Evolutionary conservation across 2,329 filamentous ascomycete genomes (phyloP).

Genomic region (Ustulina deusta): DNA sequence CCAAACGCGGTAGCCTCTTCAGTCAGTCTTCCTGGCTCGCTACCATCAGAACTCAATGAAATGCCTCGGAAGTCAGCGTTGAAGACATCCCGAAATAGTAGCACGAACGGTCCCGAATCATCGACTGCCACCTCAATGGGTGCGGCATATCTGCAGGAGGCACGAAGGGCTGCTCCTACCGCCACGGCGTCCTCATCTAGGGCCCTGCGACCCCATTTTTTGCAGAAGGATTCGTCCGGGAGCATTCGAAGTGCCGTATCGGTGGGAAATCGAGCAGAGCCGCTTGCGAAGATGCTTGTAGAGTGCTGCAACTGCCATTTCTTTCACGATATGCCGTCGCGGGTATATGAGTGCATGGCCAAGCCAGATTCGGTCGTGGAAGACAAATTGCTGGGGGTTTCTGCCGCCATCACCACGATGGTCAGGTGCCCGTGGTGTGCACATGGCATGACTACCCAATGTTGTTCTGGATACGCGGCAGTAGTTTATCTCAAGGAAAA

Average conservation of each 20-base stretch:
- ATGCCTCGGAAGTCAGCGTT: slow-evolving; percentile 47
- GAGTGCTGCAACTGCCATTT: slow-evolving; percentile 74
- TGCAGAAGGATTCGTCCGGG: slow-evolving; percentile 44
- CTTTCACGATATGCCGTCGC: slow-evolving; percentile 74
- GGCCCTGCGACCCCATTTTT: slow-evolving; percentile 46
- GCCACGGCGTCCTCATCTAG: slow-evolving; percentile 43
- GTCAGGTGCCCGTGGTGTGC: slow-evolving; percentile 79
- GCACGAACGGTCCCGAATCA: slow-evolving; percentile 43
- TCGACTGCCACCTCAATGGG: slow-evolving; percentile 44
- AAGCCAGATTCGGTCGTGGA: slow-evolving; percentile 67
- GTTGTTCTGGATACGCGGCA: slow-evolving; percentile 76
- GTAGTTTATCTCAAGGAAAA: slow-evolving; percentile 75
- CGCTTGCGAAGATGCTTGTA: slow-evolving; percentile 72
- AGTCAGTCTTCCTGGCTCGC: slow-evolving; percentile 46
- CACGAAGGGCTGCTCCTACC: slow-evolving; percentile 50
- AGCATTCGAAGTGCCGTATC: slow-evolving; percentile 41
- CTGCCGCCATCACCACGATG: slow-evolving; percentile 69
- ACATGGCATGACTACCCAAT: slow-evolving; percentile 76
- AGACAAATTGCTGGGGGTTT: slow-evolving; percentile 64
- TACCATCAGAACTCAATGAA: slow-evolving; percentile 45
- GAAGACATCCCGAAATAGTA: slow-evolving; percentile 46
- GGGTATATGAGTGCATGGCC: slow-evolving; percentile 73
- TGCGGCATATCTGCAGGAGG: slow-evolving; percentile 54
- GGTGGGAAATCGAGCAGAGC: slow-evolving; percentile 49
- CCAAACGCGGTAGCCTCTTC: slow-evolving; percentile 42